Percentiles rank a stretch among this genome's conserved stretches.
Evolutionary conservation across 306 rosid genomes (phyloP).

Genomic region (Myrica gale): DNA sequence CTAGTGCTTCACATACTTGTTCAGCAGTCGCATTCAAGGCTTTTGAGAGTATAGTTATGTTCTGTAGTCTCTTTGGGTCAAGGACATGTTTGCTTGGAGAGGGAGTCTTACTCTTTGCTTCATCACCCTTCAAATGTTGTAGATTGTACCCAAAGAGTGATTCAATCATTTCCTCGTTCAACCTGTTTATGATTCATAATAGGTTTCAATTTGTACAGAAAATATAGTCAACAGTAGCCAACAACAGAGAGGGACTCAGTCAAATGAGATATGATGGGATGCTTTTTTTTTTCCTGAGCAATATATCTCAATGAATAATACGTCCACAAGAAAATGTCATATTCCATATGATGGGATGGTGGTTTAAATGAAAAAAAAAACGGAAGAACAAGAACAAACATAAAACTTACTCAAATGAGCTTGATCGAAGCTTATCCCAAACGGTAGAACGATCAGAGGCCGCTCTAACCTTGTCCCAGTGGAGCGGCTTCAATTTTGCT

Average conservation of each 20-base stretch:
- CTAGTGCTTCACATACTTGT: constrained; percentile 68
- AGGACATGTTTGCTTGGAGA: constrained; percentile 93
- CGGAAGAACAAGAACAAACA: no score
- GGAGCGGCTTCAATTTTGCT: constrained; percentile 92
- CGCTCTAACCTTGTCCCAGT: constrained; percentile 99
- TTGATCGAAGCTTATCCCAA: constrained; percentile 91
- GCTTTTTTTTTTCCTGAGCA: no score
- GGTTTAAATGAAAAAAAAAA: no score
- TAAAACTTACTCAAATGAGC: constrained; percentile 87
- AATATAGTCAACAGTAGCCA: neutral
- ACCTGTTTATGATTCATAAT: constrained; percentile 50
- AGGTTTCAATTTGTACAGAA: neutral
- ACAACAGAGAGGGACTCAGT: constrained; percentile 52
- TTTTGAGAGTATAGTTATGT: constrained; percentile 88
- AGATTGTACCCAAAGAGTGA: constrained; percentile 94
- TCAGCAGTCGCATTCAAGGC: constrained; percentile 75
- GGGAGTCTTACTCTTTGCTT: constrained; percentile 77
- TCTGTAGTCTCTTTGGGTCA: constrained; percentile 94
- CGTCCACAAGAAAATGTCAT: no score
- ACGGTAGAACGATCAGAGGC: constrained; percentile 88
- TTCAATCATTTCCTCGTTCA: constrained; percentile 97
- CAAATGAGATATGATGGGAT: constrained; percentile 48
- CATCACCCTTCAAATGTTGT: constrained; percentile 70
- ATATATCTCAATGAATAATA: no score
- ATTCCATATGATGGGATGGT: no score